Conservation (phyloP, 1,284 basidiomycete species). For the Peniophora sp. region DNA sequence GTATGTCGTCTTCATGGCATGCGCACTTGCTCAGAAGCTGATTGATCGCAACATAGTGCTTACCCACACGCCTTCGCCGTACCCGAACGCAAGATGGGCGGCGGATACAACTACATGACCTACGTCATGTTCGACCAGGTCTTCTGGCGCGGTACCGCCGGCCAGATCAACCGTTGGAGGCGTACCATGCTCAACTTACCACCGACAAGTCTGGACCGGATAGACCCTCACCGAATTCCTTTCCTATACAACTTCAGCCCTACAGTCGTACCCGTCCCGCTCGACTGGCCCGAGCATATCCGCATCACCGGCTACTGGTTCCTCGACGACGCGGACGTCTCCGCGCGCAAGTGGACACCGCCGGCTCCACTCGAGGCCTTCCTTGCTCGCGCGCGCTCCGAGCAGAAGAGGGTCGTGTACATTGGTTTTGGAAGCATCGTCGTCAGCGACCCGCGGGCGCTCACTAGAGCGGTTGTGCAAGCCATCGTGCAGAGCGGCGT, state of each 20-base stretch:
- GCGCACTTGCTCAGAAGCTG: slow-evolving; percentile 7
- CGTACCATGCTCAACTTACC: slow-evolving; percentile 70
- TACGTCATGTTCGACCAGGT: slow-evolving; percentile 97
- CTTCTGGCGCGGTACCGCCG: slow-evolving; percentile 91
- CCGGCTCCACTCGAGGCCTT: slow-evolving; percentile 76
- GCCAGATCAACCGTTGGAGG: slow-evolving; percentile 94
- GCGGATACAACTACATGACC: slow-evolving; percentile 96
- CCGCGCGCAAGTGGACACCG: slow-evolving; percentile 81
- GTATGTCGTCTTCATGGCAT: slow-evolving; percentile 22
- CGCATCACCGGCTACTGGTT: slow-evolving; percentile 96
- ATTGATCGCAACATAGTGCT: slow-evolving; percentile 41
- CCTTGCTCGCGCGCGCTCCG: slow-evolving; percentile 67
- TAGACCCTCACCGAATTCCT: slow-evolving; percentile 94
- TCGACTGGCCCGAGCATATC: slow-evolving; percentile 99
- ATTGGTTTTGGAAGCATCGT: slow-evolving; percentile 99
- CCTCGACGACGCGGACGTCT: slow-evolving; percentile 84
- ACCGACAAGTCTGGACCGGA: slow-evolving; percentile 82
- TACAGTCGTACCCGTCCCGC: slow-evolving; percentile 76
- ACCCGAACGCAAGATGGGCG: slow-evolving; percentile 91
- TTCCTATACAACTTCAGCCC: slow-evolving; percentile 98
- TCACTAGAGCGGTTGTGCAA: slow-evolving; percentile 87
- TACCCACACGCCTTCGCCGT: slow-evolving; percentile 99
- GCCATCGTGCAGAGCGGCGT: slow-evolving; percentile 83
- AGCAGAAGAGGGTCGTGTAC: slow-evolving; percentile 88
- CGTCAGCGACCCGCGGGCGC: slow-evolving; percentile 86